A percentile compares a stretch with the other conserved stretches of the same genome.
Evolutionary conservation across 2,329 filamentous ascomycete species (phyloP).

Genomic region (Alternaria incomplexa): DNA sequence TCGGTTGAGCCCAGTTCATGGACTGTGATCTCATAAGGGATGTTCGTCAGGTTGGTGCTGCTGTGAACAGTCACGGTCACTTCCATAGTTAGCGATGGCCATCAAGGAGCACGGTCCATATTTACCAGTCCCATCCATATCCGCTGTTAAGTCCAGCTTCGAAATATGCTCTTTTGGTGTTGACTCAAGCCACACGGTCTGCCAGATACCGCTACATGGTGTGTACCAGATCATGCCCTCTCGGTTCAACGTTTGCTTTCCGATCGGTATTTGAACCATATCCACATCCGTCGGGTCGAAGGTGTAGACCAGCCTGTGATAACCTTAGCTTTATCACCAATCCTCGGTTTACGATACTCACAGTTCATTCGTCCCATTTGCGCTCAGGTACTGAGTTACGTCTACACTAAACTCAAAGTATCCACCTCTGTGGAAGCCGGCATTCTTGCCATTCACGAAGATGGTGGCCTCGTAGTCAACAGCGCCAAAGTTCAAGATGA

Average conservation of each 20-base stretch:
- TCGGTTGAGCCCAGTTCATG: constrained; percentile 44
- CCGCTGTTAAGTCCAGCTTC: constrained; percentile 64
- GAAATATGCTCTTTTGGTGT: constrained; percentile 64
- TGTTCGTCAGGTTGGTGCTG: constrained; percentile 44
- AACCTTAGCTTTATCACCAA: not conserved
- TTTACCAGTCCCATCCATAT: constrained; percentile 42
- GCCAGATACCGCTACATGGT: constrained; percentile 77
- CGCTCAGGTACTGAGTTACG: constrained; percentile 55
- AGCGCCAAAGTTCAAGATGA: constrained; percentile 64
- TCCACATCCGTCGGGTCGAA: constrained; percentile 69
- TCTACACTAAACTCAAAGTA: constrained; percentile 69
- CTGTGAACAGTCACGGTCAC: constrained; percentile 64
- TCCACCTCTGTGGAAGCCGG: constrained; percentile 63
- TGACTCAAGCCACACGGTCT: constrained; percentile 73
- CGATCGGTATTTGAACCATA: constrained; percentile 65
- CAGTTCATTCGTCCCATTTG: constrained; percentile 61
- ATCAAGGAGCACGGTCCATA: not conserved
- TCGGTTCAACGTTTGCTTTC: constrained; percentile 66
- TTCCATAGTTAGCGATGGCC: constrained; percentile 36
- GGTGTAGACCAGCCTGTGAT: constrained; percentile 66
- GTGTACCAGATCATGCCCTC: constrained; percentile 71
- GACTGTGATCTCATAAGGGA: constrained; percentile 48
- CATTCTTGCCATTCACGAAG: constrained; percentile 63
- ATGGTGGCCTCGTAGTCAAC: constrained; percentile 65
- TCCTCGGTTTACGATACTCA: constrained; percentile 35